A percentile compares a stretch with the other conserved stretches of the same genome.
Conservation (phyloP, 2,329 filamentous ascomycete genomes). For the Trichoderma guizhouense region DNA sequence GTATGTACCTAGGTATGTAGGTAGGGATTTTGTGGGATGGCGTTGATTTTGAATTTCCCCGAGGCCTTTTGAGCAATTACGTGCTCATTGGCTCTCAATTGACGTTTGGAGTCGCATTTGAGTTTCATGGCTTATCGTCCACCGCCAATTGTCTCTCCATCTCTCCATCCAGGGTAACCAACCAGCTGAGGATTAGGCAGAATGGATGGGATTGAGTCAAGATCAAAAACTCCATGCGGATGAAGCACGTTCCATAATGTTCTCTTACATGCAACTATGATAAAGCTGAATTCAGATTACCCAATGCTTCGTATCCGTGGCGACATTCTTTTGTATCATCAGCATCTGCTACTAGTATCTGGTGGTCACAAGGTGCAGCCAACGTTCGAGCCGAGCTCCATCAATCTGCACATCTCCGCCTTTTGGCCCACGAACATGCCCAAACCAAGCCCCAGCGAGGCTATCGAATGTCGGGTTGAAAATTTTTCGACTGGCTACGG, state of each 20-base stretch:
- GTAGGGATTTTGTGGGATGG: neutral
- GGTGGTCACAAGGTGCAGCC: slow-evolving; percentile 7
- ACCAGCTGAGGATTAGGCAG: neutral
- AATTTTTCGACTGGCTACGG: neutral
- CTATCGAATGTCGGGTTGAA: neutral
- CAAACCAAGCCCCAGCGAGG: neutral
- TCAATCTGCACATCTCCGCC: neutral
- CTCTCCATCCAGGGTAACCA: neutral
- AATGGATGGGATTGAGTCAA: neutral
- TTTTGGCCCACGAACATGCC: slow-evolving; percentile 1
- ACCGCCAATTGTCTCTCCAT: neutral
- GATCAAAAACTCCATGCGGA: neutral
- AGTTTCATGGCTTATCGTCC: neutral
- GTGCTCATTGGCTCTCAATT: neutral
- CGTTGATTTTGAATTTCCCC: neutral
- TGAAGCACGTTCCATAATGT: neutral
- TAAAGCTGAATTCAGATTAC: neutral
- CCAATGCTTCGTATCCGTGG: neutral
- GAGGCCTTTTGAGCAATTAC: neutral
- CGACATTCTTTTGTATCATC: neutral
- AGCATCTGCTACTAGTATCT: neutral
- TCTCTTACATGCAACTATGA: neutral
- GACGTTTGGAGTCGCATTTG: neutral
- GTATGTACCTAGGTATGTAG: neutral
- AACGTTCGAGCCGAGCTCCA: slow-evolving; percentile 1